phyloP scores from a whole-genome alignment of 768 basidiomycete species.

The Serpula lacrymans region DNA sequence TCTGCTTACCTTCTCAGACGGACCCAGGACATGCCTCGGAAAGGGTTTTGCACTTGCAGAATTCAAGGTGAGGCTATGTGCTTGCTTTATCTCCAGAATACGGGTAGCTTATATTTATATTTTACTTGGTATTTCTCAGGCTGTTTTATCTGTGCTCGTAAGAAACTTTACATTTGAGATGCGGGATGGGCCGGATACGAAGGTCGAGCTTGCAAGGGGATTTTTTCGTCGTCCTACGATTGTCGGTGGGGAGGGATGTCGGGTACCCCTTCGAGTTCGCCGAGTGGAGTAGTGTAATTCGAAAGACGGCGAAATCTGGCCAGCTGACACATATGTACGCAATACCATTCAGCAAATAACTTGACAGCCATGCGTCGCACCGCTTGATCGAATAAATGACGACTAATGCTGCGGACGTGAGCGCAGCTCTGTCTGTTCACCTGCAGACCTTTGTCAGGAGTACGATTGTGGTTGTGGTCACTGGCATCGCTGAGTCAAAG shows the following conservation, averaged over 20 bases:
- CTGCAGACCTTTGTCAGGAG: too few species aligned
- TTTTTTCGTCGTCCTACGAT: conserved; percentile 18
- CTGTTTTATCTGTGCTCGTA: conserved; percentile 42
- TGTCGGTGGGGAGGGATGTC: conserved; percentile 19
- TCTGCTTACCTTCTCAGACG: conserved; percentile 49
- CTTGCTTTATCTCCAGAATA: conserved; percentile 3
- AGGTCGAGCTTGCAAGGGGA: conserved; percentile 22
- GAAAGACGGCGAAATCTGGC: too few species aligned
- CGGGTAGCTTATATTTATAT: neutral
- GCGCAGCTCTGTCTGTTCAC: too few species aligned
- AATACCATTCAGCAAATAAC: too few species aligned
- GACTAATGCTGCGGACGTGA: too few species aligned
- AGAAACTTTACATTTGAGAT: conserved; percentile 39
- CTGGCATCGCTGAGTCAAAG: too few species aligned
- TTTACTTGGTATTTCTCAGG: conserved; percentile 21
- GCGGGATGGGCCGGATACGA: conserved; percentile 31
- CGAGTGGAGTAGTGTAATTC: too few species aligned
- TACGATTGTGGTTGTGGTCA: too few species aligned
- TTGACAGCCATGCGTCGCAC: too few species aligned
- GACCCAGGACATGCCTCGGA: conserved; percentile 49
- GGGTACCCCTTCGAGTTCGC: conserved; percentile 30
- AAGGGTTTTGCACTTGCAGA: conserved; percentile 42
- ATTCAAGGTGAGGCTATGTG: conserved; percentile 24
- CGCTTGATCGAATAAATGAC: too few species aligned
- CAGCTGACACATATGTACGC: too few species aligned